Percentiles rank a stretch among this genome's conserved stretches.
Conservation (phyloP, 139 green algal species). For the Chlorella sp. region DNA sequence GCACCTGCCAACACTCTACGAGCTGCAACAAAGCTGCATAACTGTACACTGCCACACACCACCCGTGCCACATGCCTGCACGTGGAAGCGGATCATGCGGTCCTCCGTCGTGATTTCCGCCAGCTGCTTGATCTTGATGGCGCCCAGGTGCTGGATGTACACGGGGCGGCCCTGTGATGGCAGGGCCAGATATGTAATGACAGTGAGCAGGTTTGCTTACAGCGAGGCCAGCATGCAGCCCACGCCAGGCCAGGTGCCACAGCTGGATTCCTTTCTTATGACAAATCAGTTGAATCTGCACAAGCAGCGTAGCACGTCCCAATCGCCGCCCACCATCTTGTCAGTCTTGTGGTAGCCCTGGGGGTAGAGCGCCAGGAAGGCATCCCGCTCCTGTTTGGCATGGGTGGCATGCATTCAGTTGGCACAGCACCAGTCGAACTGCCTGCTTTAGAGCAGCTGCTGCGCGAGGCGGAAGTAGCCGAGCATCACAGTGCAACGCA, state of each 20-base stretch:
- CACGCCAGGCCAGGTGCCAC: no score
- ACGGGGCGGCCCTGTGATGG: conserved; percentile 79
- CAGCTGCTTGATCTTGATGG: conserved; percentile 79
- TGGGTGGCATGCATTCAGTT: no score
- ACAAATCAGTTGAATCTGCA: neutral
- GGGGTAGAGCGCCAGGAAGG: conserved; percentile 92
- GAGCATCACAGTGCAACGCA: no score
- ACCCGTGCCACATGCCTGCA: conserved; percentile 53
- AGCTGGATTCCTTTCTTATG: no score
- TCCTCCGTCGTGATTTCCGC: conserved; percentile 86
- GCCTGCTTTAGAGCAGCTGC: no score
- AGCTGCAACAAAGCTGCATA: no score
- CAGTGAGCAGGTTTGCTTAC: neutral
- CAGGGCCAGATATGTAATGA: neutral
- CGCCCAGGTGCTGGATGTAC: conserved; percentile 90
- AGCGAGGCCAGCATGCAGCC: neutral
- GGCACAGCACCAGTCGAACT: no score
- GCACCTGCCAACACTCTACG: no score
- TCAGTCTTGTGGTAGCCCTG: conserved; percentile 87
- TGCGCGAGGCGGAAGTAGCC: no score
- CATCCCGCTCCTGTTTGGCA: conserved; percentile 72
- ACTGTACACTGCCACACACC: no score
- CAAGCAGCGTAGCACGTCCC: neutral
- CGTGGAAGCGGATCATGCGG: conserved; percentile 91
- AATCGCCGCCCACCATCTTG: conserved; percentile 46